Conservation (phyloP, 2,329 filamentous ascomycete genomes). For the Cercospora citrullina region DNA sequence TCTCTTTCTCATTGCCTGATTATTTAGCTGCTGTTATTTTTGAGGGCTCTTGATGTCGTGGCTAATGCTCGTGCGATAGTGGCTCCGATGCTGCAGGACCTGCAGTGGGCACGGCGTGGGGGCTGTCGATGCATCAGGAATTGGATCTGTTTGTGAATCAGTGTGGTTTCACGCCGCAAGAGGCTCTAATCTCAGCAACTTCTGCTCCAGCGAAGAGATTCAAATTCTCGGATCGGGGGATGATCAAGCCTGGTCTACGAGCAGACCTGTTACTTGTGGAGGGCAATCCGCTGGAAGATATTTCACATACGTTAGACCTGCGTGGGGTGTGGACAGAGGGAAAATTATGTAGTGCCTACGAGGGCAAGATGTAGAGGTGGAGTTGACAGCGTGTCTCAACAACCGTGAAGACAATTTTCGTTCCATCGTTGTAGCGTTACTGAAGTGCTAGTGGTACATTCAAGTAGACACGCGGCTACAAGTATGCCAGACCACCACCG, state of each 20-base stretch:
- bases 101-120: slow-evolving; percentile 48
- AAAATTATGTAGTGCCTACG: slow-evolving; percentile 22
- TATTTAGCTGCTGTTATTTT: too few species aligned
- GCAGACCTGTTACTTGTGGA: slow-evolving; percentile 49
- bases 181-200: slow-evolving; percentile 46
- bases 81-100: slow-evolving; percentile 48
- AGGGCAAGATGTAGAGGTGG: not conserved
- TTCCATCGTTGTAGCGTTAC: not conserved
- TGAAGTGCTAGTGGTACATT: not conserved
- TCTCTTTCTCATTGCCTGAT: not conserved
- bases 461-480: slow-evolving; percentile 15
- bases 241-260: slow-evolving; percentile 42
- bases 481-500: slow-evolving; percentile 61
- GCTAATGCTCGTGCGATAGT: slow-evolving; percentile 27
- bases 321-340: slow-evolving; percentile 49
- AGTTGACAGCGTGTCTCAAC: not conserved
- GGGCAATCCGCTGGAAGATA: slow-evolving; percentile 46
- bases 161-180: slow-evolving; percentile 45
- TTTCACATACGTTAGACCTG: slow-evolving; percentile 45
- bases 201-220: slow-evolving; percentile 44
- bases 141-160: slow-evolving; percentile 45
- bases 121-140: slow-evolving; percentile 47
- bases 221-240: slow-evolving; percentile 44
- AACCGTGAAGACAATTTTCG: not conserved
- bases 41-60: not conserved